Evolutionary conservation across 345 rosid genomes (phyloP), one percentile per base, ranked within the genome.

Genomic region (Eucalyptus tenuipes): DNA sequence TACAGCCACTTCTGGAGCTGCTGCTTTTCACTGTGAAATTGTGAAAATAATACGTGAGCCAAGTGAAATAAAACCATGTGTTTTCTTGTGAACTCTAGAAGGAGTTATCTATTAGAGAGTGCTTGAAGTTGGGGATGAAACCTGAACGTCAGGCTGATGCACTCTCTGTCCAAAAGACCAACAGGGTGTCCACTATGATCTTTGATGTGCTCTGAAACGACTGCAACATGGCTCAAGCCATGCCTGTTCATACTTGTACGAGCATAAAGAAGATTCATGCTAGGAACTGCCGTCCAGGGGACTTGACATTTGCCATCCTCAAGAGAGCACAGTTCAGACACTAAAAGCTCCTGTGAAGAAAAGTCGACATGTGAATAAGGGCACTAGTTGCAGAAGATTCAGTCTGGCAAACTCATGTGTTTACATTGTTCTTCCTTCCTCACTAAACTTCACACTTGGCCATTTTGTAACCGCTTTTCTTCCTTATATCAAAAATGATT

Each of bases 111-210:
- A 37, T 18, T 33, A 37, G 84, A 87, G 88, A 44, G 66, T 20
- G 52, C 71, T 31, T 80, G 85, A 88, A 49, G 86, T 88, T 55
- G 80, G 87, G n/a, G 84, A 86, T 88, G 84, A 49, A 88, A 97
- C 97, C 98, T 96, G 95, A 90, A 94, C 85, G 96, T 93, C 81
- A 97, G 84, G 85, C 89, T 91, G 92, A 97, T 96, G 89, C 97
- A 94, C 90, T 96, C 97, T 91, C 89, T 93, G 92, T 97, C 99
- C 79, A 97, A 88, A 92, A 96, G 92, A 79, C 99, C 99, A 91
- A 97, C 95, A 87, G 95, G 94, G 85, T 88, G 92, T 87, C 93
- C 93, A 88, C 88, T 91, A 75, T 66, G 88, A 88, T 89, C 93
- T 89, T 93, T 88, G 75, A 87, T 90, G 71, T 90, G 89, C 66